Evolutionary conservation across 805 yeast species (phyloP).

Genomic region (Saturnispora hagleri): DNA sequence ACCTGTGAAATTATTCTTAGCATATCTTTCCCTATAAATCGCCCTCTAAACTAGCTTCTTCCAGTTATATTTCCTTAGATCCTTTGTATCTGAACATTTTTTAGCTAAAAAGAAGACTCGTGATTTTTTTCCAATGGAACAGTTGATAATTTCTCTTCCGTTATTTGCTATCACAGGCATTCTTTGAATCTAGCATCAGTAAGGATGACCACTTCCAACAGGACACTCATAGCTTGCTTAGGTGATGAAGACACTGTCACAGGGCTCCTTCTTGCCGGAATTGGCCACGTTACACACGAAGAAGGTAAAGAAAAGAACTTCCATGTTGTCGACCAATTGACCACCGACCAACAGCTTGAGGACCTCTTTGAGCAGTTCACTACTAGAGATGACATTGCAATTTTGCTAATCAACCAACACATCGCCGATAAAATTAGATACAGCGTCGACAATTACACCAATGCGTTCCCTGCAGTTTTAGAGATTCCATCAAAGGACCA

Average conservation of each 20-base stretch:
- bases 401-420: conserved; percentile 87
- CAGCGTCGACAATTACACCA: conserved; percentile 71
- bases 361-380: conserved; percentile 71
- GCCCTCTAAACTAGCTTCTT: not conserved
- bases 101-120: not conserved
- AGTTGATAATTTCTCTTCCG: not conserved
- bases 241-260: conserved; percentile 98
- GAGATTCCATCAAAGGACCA: conserved; percentile 98
- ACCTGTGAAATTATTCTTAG: not conserved
- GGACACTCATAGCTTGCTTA: conserved; percentile 83
- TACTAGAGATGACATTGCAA: conserved; percentile 82
- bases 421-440: conserved; percentile 84
- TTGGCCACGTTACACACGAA: conserved; percentile 70
- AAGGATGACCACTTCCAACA: conserved; percentile 32
- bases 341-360: conserved; percentile 67
- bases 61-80: not conserved
- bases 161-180: not conserved
- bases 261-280: conserved; percentile 90
- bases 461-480: conserved; percentile 91
- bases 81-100: not conserved
- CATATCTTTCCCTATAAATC: not conserved
- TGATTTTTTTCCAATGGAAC: not conserved
- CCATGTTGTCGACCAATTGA: conserved; percentile 65
- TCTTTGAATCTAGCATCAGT: not conserved
- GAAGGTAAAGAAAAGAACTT: conserved; percentile 72